Evolutionary conservation across 2,329 filamentous ascomycete genomes (phyloP).

Genomic region (Penicillium sclerotiorum): DNA sequence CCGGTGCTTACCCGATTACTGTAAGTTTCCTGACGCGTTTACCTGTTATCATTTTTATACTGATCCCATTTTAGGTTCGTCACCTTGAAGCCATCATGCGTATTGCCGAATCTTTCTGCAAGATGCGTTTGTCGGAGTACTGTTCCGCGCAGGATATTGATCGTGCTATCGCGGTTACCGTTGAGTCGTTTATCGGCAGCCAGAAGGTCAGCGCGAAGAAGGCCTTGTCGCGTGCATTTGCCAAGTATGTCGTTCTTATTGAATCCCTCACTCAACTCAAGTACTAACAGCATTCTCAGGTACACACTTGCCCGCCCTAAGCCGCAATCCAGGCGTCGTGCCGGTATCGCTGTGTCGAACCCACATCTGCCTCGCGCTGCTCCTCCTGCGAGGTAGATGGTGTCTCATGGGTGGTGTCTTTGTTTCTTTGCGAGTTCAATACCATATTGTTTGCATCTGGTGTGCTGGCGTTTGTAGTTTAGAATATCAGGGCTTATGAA

Average conservation of each 20-base stretch:
- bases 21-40: slow-evolving; percentile 63
- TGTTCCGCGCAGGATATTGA: slow-evolving; percentile 90
- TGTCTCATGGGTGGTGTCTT: background rate
- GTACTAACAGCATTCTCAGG: slow-evolving; percentile 25
- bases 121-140: slow-evolving; percentile 98
- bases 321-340: slow-evolving; percentile 42
- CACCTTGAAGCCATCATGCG: slow-evolving; percentile 98
- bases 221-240: slow-evolving; percentile 88
- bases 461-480: slow-evolving; percentile 8
- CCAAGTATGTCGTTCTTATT: slow-evolving; percentile 73
- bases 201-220: slow-evolving; percentile 99
- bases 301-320: slow-evolving; percentile 45
- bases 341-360: slow-evolving; percentile 37
- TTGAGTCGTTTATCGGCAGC: slow-evolving; percentile 92
- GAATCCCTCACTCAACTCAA: background rate
- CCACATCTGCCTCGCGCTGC: slow-evolving; percentile 28
- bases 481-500: background rate
- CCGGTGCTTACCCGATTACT: slow-evolving; percentile 95
- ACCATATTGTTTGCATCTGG: slow-evolving; percentile 29
- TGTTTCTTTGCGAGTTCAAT: slow-evolving; percentile 24
- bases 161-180: slow-evolving; percentile 92
- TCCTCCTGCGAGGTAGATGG: slow-evolving; percentile 17
- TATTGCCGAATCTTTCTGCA: slow-evolving; percentile 90
- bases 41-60: background rate
- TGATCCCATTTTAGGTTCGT: slow-evolving; percentile 66